Evolutionary conservation across 2,329 filamentous ascomycete genomes (phyloP), one percentile per base, ranked within the genome.

Genomic region (Neonectria ditissima): DNA sequence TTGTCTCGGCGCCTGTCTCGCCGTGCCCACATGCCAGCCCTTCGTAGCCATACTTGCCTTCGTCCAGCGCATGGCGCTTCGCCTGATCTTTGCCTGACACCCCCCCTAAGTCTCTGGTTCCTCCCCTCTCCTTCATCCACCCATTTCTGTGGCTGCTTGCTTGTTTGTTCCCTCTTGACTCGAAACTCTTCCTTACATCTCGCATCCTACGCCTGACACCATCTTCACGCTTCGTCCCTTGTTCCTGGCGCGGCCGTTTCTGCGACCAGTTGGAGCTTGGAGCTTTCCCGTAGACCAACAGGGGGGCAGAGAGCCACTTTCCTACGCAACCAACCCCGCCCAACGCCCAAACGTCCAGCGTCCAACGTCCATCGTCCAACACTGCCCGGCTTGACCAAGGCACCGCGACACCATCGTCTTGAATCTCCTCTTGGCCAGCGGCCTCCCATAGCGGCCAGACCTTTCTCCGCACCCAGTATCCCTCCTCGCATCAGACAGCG

Each of bases 171-270:
- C 44, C 28, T 18, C 50, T 34, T n/a, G 37, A 47, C 37, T 47
- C 53, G 57, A 57, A 47, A 61, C 62, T 24, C 53, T 48, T 28
- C 48, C 58, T 51, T 39, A 16, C 28, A 18, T 43, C 41, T 34
- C 32, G 20, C 41, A 43, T 61, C 34, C n/a, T 39, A 26, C n/a
- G 54, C 37, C 44, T 51, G 55, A 56, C 50, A 50, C 47, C 26
- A 62, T 62, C 39, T 60, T 48, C 52, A 37, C 28, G 56, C 51
- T 62, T 63, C 22, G 34, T 58, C 41, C 54, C 41, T 45, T 59
- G 71, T 73, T 66, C 70, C 70, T 72, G 65, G 62, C 57, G 69
- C 69, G 73, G 59, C 73, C 73, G 66, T 73, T 73, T 73, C 71
- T 75, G 73, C 73, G 73, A 71, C 73, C 73, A 58, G 53, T 64